Evolutionary conservation across 176 grass and related monocot species (phyloP), one percentile per base, ranked within the genome.

Genomic region (Oryza rufipogon): DNA sequence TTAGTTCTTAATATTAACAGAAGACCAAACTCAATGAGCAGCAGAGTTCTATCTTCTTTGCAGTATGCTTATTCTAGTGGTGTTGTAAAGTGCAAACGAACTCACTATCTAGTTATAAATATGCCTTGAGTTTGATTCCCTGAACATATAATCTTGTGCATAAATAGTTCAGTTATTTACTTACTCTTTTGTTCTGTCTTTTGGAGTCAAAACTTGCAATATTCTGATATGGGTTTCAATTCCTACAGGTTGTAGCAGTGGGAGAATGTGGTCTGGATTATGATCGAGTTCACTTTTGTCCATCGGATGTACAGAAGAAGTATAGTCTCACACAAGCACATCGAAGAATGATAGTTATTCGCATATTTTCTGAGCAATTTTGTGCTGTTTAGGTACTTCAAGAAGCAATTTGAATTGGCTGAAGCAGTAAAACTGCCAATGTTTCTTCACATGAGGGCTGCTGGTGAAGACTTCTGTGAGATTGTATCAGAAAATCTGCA

Each of bases 361-460:
- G 19, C 61, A 25, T 32, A 32, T 71, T 83, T 83, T 77, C 20
- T 61, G 32, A 83, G 38, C 12, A 15, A 46, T 83, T 34, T 66
- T 30, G 1, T 75, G 71, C 44, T 60, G n/a, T 45, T 73, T 91
- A 99, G 96, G 89, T 94, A 99, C 56, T 99, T 99, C 67, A 83
- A 94, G 69, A 99, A 94, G 82, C 91, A 96, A 79, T 96, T 99
- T 74, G 93, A 99, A 73, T 88, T 99, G 85, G 96, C 96, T 69
- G 87, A 95, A 86, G 81, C 83, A 67, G 85, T 96, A 81, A 96
- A 96, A 68, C 70, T 99, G 36, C 96, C 96, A 44, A 94, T 99
- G 93, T 99, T 99, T 96, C 86, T 99, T 81, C 96, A 96, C 75
- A 99, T 99, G 96, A 86, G 91, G 26, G 93, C 93, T 93, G 93